Base-by-base conservation (phyloP, 805 yeast species). In the Candida gorgasii region DNA sequence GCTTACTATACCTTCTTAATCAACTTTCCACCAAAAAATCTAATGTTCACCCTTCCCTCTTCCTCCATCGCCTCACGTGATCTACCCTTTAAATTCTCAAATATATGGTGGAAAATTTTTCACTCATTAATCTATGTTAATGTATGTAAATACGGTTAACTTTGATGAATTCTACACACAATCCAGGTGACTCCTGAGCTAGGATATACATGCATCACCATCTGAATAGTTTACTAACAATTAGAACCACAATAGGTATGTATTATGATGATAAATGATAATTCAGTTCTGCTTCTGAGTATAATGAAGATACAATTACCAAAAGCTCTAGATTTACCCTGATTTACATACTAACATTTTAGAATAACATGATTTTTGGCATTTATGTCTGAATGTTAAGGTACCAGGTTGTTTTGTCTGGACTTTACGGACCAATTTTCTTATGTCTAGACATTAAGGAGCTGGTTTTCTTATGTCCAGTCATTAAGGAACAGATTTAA, bases 141-240 rank as follows among this genome's bases (percentile, higher is more conserved):
- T 23, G 37, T 34, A 34, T 34, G 37, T 34, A 34, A 15, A 16
- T 20, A 19, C 27, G 16, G 31, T 36, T 16, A 36, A 36, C 31
- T 36, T 36, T 36, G 39, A 36, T 36, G 39, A 36, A 24, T 17
- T 36, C 22, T 26, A 36, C 39, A 33, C 37, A 36, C 31, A 36
- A 36, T 36, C 39, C 39, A 18, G 28, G 39, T 36, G 39, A 36
- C 22, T 36, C 39, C 39, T 36, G 39, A 36, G 22, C 39, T 17
- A 36, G 39, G 39, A 36, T 36, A 36, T 8, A 36, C 39, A 36
- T 36, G 39, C 39, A 36, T 36, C 39, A 36, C 39, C 39, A 36
- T 36, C 39, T 36, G 39, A 36, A 26, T n/a, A 26, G 30, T 26
- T 24, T 36, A 18, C 31, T 36, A 26, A 36, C 32, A 18, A 20